These are phyloP conservation scores for Saccharomycopsis fibuligera DNA, from an alignment of 805 yeast genomes.

Conservation along the genomic window DNA sequence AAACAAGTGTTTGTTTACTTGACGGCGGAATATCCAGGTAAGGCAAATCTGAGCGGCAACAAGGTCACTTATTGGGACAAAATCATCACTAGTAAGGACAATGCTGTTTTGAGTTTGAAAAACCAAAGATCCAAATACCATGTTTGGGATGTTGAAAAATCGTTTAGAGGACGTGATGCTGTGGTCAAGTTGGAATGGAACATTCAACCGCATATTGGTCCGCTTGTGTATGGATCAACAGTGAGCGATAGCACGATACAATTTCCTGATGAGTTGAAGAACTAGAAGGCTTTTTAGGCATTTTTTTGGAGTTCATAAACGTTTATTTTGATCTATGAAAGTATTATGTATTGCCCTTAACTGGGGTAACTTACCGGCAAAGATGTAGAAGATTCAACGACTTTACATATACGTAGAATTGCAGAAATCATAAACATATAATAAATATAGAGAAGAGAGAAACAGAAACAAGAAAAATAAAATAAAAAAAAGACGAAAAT, in stretches of 20 bases:
- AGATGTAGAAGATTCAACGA: no score
- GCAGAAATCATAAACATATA: no score
- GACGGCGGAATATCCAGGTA: slow-evolving; percentile 68
- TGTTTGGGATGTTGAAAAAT: slow-evolving; percentile 75
- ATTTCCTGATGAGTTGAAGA: slow-evolving; percentile 2
- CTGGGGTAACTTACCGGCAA: no score
- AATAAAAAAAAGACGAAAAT: no score
- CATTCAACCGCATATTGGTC: slow-evolving; percentile 87
- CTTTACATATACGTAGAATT: no score
- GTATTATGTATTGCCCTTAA: no score
- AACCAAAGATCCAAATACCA: slow-evolving; percentile 67
- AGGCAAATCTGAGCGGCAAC: slow-evolving; percentile 38
- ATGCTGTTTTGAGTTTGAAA: slow-evolving; percentile 49
- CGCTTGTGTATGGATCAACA: slow-evolving; percentile 62
- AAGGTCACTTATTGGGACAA: slow-evolving; percentile 88
- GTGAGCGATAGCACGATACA: slow-evolving; percentile 9
- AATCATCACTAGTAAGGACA: slow-evolving; percentile 53
- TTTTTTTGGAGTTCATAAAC: no score
- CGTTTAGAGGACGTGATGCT: slow-evolving; percentile 56
- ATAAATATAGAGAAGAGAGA: no score
- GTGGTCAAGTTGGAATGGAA: slow-evolving; percentile 77
- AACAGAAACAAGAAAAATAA: no score
- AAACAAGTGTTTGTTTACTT: slow-evolving; percentile 91
- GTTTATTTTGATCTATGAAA: no score
- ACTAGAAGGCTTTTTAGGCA: no score